These are phyloP conservation scores for Komagataella kurtzmanii DNA, from an alignment of 805 yeast species.

Conservation along the genomic window DNA sequence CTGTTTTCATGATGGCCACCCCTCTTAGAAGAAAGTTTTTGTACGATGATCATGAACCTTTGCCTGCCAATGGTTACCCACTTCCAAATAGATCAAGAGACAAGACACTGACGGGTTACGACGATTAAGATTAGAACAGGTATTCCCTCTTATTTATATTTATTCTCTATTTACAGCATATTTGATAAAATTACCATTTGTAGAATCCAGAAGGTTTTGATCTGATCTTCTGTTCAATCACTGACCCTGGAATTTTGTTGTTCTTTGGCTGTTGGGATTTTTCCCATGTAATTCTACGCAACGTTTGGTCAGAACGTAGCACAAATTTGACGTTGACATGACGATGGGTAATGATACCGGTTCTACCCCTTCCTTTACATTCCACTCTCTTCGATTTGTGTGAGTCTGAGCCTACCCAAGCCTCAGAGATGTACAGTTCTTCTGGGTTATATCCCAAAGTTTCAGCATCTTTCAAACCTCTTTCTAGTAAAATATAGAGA, in stretches of 20 bases:
- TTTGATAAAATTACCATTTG: conserved; percentile 29
- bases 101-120: conserved; percentile 34
- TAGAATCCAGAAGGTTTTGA: conserved; percentile 37
- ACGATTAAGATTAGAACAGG: conserved; percentile 22
- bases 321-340: conserved; percentile 74
- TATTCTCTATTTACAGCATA: neutral
- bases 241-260: conserved; percentile 14
- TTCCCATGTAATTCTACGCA: conserved; percentile 47
- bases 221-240: conserved; percentile 30
- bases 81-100: conserved; percentile 44
- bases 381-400: conserved; percentile 57
- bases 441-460: conserved; percentile 44
- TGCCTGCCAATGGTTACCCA: conserved; percentile 46
- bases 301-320: conserved; percentile 54
- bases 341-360: conserved; percentile 65
- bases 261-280: conserved; percentile 26
- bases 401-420: conserved; percentile 93
- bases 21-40: conserved; percentile 60
- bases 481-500: conserved; percentile 58
- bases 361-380: conserved; percentile 81
- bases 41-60: conserved; percentile 50
- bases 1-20: conserved; percentile 45
- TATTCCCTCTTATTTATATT: neutral
- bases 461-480: conserved; percentile 60
- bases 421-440: conserved; percentile 57